A percentile compares a stretch with the other conserved stretches of the same genome.
Conservation (phyloP, 176 grass and related monocot species). For the Oropetium thomaeum region DNA sequence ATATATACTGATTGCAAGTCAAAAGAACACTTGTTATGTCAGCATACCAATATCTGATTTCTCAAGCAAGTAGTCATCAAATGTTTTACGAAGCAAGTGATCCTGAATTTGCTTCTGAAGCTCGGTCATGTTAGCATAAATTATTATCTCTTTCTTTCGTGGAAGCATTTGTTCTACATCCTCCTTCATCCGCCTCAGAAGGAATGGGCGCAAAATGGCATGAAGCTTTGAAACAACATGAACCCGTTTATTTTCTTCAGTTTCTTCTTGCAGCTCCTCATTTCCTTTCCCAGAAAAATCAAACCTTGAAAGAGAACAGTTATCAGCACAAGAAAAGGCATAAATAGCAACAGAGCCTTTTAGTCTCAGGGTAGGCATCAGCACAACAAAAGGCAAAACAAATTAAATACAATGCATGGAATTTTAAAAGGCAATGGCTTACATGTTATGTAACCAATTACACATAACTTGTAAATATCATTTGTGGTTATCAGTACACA, state of each 20-base stretch:
- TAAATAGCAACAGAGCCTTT: neutral
- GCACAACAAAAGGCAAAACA: neutral
- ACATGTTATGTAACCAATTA: neutral
- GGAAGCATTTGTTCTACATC: conserved; percentile 93
- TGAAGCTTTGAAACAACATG: conserved; percentile 89
- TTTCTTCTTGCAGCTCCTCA: conserved; percentile 65
- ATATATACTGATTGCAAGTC: neutral
- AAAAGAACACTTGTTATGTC: neutral
- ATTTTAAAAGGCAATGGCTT: neutral
- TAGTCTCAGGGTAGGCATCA: neutral
- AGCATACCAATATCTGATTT: conserved; percentile 53
- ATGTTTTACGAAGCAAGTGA: conserved; percentile 78
- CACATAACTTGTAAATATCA: conserved; percentile 1
- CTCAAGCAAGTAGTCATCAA: conserved; percentile 66
- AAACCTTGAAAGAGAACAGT: conserved; percentile 62
- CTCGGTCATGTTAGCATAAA: conserved; percentile 95
- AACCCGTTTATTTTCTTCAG: conserved; percentile 73
- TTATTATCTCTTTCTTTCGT: conserved; percentile 91
- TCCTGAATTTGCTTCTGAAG: conserved; percentile 85
- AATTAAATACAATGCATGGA: conserved; percentile 6
- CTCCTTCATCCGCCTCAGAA: conserved; percentile 93
- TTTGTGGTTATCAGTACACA: neutral
- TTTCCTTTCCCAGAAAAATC: conserved; percentile 63
- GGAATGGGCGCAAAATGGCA: conserved; percentile 91
- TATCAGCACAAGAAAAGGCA: neutral